Base-by-base conservation (phyloP, 192 early-diverging fungal species). In the Phycomyces nitens region DNA sequence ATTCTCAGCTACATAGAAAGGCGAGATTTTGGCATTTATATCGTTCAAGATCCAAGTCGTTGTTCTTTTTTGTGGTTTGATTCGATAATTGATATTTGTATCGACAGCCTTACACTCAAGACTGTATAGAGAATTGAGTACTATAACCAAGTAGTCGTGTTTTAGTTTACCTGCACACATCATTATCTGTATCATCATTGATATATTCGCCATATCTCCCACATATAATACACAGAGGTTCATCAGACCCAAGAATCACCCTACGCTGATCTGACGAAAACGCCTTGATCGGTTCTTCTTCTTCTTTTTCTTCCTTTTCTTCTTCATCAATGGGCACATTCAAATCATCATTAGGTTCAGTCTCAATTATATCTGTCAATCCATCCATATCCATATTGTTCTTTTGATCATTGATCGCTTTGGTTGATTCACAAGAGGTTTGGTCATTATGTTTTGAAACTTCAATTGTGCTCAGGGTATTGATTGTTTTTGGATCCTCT, bases 181-280 rank as follows among this genome's bases (percentile, higher is more conserved):
- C 70, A 29, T 79, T 62, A 5, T 79, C 53, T 9, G 80, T 79
- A 3, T 57, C 41, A 41, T 76, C 60, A 53, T 64, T 71, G 18
- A 77, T 79, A 40, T 77, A 79, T 58, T 71, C 81, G 1, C 80
- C 81, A 58, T 73, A 81, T 54, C 58, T 58, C 3, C 77, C 77
- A 60, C 80, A 81, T 16, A 81, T 52, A 16, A 69, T 39, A 44
- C 81, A 81, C 0, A 64, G 7, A 3, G 74, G 79, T 22, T 80
- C 79, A 0, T 55, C 64, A 1, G 62, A 58, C 14, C 58, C 18
- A 26, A 70, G 40, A 16, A 34, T 18, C 9, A 53, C 60, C 18
- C 54, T 26, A 4, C 72, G 73, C 50, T 82, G 81, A 21, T 65
- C 62, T 22, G 58, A 44, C 39, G 64, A 49, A 26, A 47, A 60